Percentiles rank a stretch among this genome's conserved stretches.
These are phyloP conservation scores for Coprinopsis marcescibilis DNA, from an alignment of 768 basidiomycete species.

Conservation along the genomic window DNA sequence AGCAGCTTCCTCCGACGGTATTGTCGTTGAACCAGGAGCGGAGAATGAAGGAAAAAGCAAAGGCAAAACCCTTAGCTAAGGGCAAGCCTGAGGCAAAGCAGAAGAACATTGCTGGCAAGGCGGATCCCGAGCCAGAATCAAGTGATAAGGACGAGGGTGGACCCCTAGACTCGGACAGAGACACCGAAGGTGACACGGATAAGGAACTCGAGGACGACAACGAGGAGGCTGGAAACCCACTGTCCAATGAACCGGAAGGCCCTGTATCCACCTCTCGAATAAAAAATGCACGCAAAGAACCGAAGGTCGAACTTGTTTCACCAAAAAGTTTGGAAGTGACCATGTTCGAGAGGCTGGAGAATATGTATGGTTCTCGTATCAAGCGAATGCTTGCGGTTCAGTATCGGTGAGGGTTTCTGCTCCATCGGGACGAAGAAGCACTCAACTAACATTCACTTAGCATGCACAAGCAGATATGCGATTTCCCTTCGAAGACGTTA, in stretches of 20 bases:
- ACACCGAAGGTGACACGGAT: slow-evolving; percentile 2
- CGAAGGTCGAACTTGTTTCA: slow-evolving; percentile 35
- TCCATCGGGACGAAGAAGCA: background rate
- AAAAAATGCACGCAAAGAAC: slow-evolving; percentile 9
- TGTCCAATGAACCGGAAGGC: slow-evolving; percentile 2
- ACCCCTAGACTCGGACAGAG: background rate
- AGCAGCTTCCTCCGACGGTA: slow-evolving; percentile 93
- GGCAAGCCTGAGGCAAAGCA: background rate
- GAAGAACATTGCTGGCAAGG: slow-evolving; percentile 8
- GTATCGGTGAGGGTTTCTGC: slow-evolving; percentile 64
- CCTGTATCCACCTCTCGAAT: slow-evolving; percentile 6
- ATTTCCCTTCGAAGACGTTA: slow-evolving; percentile 79
- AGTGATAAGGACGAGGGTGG: slow-evolving; percentile 8
- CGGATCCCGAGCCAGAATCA: slow-evolving; percentile 10
- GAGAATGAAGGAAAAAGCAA: slow-evolving; percentile 16
- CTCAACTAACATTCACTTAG: slow-evolving; percentile 29
- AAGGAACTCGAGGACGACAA: background rate
- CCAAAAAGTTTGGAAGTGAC: slow-evolving; percentile 78
- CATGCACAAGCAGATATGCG: slow-evolving; percentile 84
- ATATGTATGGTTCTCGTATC: slow-evolving; percentile 76
- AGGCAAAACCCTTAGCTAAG: background rate
- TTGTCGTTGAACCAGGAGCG: slow-evolving; percentile 51
- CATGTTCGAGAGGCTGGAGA: slow-evolving; percentile 87
- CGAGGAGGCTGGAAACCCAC: slow-evolving; percentile 4
- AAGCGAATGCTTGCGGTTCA: slow-evolving; percentile 88